Evolutionary conservation across 345 rosid species (phyloP).

Genomic region (Rhizophora mangle): DNA sequence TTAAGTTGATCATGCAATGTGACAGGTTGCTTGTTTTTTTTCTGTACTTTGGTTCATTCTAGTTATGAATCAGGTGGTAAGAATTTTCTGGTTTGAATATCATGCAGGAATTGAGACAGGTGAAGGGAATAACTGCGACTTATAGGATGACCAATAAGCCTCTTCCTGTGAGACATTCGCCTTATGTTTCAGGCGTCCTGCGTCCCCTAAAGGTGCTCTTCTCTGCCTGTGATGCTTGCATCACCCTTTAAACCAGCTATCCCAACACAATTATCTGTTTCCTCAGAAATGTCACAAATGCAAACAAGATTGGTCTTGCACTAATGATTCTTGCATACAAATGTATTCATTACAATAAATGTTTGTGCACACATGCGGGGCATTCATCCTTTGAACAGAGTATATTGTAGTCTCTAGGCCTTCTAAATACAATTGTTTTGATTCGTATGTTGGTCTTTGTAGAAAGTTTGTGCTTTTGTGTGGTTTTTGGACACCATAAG

Average conservation of each 20-base stretch:
- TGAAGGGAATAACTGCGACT: conserved; percentile 84
- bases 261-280: background rate
- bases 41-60: background rate
- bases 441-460: too few relatives aligned
- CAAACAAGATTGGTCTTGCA: too few relatives aligned
- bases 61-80: background rate
- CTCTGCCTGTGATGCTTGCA: conserved; percentile 5
- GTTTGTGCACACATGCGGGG: too few relatives aligned
- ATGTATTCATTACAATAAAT: too few relatives aligned
- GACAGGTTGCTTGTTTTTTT: conserved; percentile 8
- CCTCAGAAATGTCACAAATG: too few relatives aligned
- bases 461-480: background rate
- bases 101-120: conserved; percentile 72
- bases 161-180: conserved; percentile 87
- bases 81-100: conserved; percentile 12
- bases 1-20: conserved; percentile 3
- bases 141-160: conserved; percentile 94
- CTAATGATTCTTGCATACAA: too few relatives aligned
- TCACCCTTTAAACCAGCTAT: background rate
- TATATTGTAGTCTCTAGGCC: too few relatives aligned
- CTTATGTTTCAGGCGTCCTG: conserved; percentile 69
- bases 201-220: conserved; percentile 67
- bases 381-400: too few relatives aligned
- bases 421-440: too few relatives aligned
- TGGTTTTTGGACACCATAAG: background rate